These are phyloP conservation scores for Globisporangium nunn DNA, from an alignment of 352 stramenopile species.

Conservation along the genomic window DNA sequence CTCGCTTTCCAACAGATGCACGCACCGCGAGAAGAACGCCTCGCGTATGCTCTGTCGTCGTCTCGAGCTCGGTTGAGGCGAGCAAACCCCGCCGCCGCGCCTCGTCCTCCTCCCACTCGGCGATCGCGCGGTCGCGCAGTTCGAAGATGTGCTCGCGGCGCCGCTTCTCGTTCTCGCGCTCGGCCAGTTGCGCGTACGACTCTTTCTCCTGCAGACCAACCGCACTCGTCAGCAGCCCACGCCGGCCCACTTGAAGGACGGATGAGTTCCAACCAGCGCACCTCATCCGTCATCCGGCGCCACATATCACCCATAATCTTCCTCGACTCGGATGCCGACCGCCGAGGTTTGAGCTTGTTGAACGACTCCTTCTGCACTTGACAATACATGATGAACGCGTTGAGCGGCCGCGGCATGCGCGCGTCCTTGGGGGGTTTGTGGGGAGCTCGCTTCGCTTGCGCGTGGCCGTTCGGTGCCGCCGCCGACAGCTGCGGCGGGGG, in stretches of 20 bases:
- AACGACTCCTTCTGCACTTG: constrained; percentile 70
- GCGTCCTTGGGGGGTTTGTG: constrained; percentile 19
- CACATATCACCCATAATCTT: constrained; percentile 84
- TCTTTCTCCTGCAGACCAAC: constrained; percentile 49
- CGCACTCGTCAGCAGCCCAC: background rate
- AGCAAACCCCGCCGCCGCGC: constrained; percentile 53
- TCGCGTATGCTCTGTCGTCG: constrained; percentile 50
- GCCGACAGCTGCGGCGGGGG: background rate
- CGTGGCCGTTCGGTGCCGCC: constrained; percentile 16
- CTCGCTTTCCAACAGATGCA: constrained; percentile 1
- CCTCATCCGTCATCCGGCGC: constrained; percentile 73
- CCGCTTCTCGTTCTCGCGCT: constrained; percentile 77
- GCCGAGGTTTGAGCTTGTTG: constrained; percentile 35
- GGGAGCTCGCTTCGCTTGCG: constrained; percentile 15
- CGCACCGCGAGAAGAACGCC: constrained; percentile 61
- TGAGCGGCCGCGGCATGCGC: constrained; percentile 58
- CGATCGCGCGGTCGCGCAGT: constrained; percentile 56
- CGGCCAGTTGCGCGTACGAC: constrained; percentile 62
- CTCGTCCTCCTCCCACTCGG: constrained; percentile 76
- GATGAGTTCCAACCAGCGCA: constrained; percentile 1
- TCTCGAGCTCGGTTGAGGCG: constrained; percentile 44
- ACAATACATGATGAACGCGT: constrained; percentile 80
- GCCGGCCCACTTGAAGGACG: too few species aligned
- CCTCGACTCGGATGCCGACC: constrained; percentile 59
- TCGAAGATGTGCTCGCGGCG: constrained; percentile 66